A percentile compares a stretch with the other conserved stretches of the same genome.
Evolutionary conservation across 495 filamentous ascomycete species (phyloP).

Genomic region (Diplogelasinospora grovesii): DNA sequence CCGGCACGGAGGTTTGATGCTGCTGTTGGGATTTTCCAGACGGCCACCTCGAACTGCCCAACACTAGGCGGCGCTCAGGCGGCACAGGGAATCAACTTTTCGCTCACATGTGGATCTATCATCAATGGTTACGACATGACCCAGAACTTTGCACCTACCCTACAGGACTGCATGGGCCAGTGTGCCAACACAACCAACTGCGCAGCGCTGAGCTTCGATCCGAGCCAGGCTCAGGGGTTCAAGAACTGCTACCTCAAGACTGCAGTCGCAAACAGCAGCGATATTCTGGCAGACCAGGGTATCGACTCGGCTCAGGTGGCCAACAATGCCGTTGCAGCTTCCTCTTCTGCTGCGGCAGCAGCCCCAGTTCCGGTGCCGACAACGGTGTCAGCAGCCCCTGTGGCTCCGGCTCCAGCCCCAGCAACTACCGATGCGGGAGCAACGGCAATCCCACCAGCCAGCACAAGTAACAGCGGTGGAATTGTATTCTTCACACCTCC

Average conservation of each 20-base stretch:
- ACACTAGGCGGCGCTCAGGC: slow-evolving; percentile 13
- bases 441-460: slow-evolving; percentile 7
- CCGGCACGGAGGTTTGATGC: slow-evolving; percentile 20
- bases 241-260: slow-evolving; percentile 35
- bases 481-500: slow-evolving; percentile 22
- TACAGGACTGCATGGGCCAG: slow-evolving; percentile 29
- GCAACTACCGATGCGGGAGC: slow-evolving; percentile 7
- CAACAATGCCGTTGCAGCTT: slow-evolving; percentile 7
- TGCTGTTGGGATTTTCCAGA: slow-evolving; percentile 23
- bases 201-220: slow-evolving; percentile 24
- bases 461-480: slow-evolving; percentile 1
- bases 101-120: slow-evolving; percentile 22
- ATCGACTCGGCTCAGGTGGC: slow-evolving; percentile 25
- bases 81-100: slow-evolving; percentile 16
- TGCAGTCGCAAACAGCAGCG: slow-evolving; percentile 6
- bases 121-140: slow-evolving; percentile 25
- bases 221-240: slow-evolving; percentile 24
- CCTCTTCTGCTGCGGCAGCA: neutral
- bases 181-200: slow-evolving; percentile 23
- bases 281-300: slow-evolving; percentile 12
- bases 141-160: slow-evolving; percentile 27
- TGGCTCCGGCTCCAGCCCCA: neutral
- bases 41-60: slow-evolving; percentile 23
- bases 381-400: neutral
- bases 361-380: neutral